Conservation (phyloP, 306 rosid species). For the Gastrolobium villosum region DNA sequence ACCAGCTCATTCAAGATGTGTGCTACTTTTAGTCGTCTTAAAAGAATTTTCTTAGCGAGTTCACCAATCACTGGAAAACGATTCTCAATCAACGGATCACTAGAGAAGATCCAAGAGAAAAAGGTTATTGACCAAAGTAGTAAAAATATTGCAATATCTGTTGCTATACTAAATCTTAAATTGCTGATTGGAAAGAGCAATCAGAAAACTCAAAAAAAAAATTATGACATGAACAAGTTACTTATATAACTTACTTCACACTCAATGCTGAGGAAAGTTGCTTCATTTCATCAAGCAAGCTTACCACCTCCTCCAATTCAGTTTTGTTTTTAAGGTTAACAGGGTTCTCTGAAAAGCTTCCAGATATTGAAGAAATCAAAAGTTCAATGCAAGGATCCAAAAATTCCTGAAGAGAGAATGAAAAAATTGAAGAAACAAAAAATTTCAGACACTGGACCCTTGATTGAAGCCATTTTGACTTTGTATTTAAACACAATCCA, state of each 20-base stretch:
- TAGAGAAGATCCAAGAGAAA: neutral
- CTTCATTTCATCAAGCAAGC: constrained; percentile 32
- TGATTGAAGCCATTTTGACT: no score
- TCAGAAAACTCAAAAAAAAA: neutral
- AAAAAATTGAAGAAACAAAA: neutral
- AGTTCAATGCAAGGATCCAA: neutral
- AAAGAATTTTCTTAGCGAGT: neutral
- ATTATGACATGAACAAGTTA: no score
- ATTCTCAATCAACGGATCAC: neutral
- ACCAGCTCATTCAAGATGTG: neutral
- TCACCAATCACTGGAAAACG: neutral
- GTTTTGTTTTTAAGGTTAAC: neutral
- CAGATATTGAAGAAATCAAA: neutral
- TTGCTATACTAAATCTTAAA: neutral
- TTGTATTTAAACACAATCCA: no score
- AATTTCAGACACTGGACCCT: no score
- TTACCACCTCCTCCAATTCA: neutral
- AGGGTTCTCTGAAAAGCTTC: neutral
- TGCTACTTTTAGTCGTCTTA: neutral
- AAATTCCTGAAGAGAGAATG: neutral
- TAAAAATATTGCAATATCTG: no score
- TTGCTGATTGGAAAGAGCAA: neutral
- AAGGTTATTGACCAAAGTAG: neutral
- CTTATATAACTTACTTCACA: no score
- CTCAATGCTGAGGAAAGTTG: constrained; percentile 18